Evolutionary conservation across 495 filamentous ascomycete species (phyloP).

Genomic region (Margaritispora aquatica): DNA sequence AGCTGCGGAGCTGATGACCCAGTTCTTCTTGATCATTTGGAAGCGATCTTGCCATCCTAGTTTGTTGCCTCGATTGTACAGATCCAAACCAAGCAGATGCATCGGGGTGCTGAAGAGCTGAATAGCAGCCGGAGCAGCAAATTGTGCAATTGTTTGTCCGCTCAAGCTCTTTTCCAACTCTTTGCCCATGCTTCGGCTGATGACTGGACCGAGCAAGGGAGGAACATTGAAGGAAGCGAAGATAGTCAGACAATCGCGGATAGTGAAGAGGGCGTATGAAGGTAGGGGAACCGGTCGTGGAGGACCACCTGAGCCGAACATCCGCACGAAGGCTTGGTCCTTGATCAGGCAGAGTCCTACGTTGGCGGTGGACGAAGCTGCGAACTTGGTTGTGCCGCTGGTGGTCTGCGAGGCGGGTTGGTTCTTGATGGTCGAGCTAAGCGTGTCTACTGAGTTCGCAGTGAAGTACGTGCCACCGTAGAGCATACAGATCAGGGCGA

Average conservation of each 20-base stretch:
- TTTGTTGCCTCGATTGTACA: conserved; percentile 67
- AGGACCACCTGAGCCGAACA: conserved; percentile 61
- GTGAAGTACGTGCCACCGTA: conserved; percentile 91
- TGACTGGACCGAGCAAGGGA: conserved; percentile 62
- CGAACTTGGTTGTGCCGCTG: conserved; percentile 73
- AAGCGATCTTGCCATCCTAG: conserved; percentile 52
- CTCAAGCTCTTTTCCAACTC: conserved; percentile 32
- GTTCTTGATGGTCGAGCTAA: conserved; percentile 56
- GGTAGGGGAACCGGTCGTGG: conserved; percentile 50
- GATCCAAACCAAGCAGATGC: conserved; percentile 81
- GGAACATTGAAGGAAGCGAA: conserved; percentile 94
- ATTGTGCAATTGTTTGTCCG: conserved; percentile 64
- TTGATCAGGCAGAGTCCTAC: conserved; percentile 90
- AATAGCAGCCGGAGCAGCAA: conserved; percentile 70
- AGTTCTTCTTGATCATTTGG: conserved; percentile 64
- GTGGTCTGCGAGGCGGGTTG: conserved; percentile 54
- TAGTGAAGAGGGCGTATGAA: conserved; percentile 73
- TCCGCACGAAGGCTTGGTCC: conserved; percentile 75
- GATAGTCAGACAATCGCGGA: conserved; percentile 85
- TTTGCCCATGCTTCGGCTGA: conserved; percentile 46
- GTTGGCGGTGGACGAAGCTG: conserved; percentile 76
- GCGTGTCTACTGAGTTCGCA: conserved; percentile 82
- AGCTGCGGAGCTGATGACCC: conserved; percentile 68
- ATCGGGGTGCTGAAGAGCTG: conserved; percentile 81
- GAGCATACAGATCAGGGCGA: conserved; percentile 78